Evolutionary conservation across 148 eudicot species (phyloP), one percentile per base, ranked within the genome.

Genomic region (Heliamphora exappendiculata): DNA sequence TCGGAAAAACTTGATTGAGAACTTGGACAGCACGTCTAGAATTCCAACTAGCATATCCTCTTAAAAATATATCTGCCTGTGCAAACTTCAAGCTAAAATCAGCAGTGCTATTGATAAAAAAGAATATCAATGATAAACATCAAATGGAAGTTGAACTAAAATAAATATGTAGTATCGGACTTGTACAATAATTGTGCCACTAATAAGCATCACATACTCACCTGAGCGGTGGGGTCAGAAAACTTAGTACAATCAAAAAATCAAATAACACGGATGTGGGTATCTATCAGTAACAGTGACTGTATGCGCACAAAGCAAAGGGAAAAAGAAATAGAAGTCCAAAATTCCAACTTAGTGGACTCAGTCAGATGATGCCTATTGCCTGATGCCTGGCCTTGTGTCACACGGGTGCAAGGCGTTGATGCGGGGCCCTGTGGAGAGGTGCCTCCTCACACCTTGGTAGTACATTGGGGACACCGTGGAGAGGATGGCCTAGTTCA

Each of bases 11-110:
- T 78, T 63, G 66, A 58, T 86, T 66, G 16, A 89, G 70, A 53
- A 85, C 87, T 76, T 86, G 72, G 68, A 86, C 76, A 67, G 88
- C 89, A 50, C 77, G 80, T 74, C 89, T 79, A 16, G 92, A 86
- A 51, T 89, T 89, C 92, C 92, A 89, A 62, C 85, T 88, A 63
- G 73, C 74, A 68, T 86, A 89, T 50, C 92, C 92, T 78, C 91
- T 84, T 73, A 89, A 1, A 20, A 86, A 33, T 51, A 85, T 68
- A 51, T 89, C 92, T 54, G 89, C 89, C 92, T 89, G 71, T 11
- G 1, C 29, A 74, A 68, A 47, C 58, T 73, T 74, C 59, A 79
- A 75, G 47, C 19, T 17, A 45, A 73, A 60, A 44, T 70, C 55
- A 53, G 44, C n/a, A 62, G 53, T 26, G 14, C 7, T 20, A 14